Conservation (phyloP, 257 asterid genomes). For the Phtheirospermum japonicum region DNA sequence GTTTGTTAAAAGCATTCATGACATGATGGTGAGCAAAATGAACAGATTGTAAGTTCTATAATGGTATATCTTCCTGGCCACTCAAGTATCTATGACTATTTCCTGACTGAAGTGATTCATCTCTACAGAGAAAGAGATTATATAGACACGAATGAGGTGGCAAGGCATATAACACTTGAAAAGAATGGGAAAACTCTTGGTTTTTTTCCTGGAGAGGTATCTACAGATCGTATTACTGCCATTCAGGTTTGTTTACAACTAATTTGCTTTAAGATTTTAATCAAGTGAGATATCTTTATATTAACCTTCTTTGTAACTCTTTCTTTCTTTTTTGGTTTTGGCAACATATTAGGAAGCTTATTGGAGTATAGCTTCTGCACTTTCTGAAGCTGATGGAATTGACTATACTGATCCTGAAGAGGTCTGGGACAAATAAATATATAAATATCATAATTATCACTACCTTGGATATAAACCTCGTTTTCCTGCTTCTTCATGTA, state of each 20-base stretch:
- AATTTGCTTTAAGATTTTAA: not conserved
- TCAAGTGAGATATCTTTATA: conserved; percentile 6
- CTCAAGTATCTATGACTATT: conserved; percentile 14
- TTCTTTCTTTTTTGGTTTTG: not conserved
- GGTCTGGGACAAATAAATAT: conserved; percentile 40
- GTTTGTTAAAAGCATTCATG: conserved; percentile 83
- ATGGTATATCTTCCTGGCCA: conserved; percentile 18
- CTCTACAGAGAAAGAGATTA: conserved; percentile 45
- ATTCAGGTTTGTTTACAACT: conserved; percentile 53
- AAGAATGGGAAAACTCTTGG: conserved; percentile 75
- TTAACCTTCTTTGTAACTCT: conserved; percentile 5
- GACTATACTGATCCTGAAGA: conserved; percentile 96
- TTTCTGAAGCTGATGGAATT: conserved; percentile 91
- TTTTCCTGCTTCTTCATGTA: conserved; percentile 6
- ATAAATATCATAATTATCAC: not conserved
- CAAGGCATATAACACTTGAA: conserved; percentile 63
- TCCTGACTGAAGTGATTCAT: conserved; percentile 23
- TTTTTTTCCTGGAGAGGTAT: conserved; percentile 62
- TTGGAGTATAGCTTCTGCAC: conserved; percentile 82
- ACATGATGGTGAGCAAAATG: conserved; percentile 83
- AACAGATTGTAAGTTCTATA: conserved; percentile 53
- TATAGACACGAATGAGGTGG: conserved; percentile 30
- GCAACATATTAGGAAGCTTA: conserved; percentile 67
- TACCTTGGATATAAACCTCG: not conserved
- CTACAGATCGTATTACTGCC: conserved; percentile 66